Evolutionary conservation across 257 asterid genomes (phyloP).

Genomic region (Nicotiana paniculata): DNA sequence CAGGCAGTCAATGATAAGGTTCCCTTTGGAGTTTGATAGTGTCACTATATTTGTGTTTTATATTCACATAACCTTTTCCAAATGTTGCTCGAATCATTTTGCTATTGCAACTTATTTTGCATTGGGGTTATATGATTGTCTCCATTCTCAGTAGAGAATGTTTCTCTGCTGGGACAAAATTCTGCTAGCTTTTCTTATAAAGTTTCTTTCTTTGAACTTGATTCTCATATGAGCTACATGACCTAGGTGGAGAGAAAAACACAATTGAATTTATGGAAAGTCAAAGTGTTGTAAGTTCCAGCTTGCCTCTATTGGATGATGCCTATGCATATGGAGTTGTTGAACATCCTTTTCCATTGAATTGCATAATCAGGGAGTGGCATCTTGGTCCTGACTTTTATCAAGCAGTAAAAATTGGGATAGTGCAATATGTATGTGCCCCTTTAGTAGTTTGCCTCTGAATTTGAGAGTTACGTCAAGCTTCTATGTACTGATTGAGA

Average conservation of each 20-base stretch:
- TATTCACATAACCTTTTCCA: background rate
- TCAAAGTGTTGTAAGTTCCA: conserved; percentile 48
- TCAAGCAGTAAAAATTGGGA: conserved; percentile 92
- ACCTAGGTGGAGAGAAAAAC: conserved; percentile 85
- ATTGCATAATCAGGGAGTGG: conserved; percentile 68
- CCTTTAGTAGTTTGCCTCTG: conserved; percentile 14
- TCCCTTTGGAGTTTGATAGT: background rate
- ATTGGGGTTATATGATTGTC: background rate
- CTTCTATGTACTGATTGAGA: conserved; percentile 3
- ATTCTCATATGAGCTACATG: conserved; percentile 11
- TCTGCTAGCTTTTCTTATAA: background rate
- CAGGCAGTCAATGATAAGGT: background rate
- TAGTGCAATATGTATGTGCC: conserved; percentile 82
- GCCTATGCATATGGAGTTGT: conserved; percentile 94
- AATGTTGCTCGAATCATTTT: background rate
- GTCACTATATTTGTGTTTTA: background rate
- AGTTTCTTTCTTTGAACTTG: background rate
- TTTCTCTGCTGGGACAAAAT: background rate
- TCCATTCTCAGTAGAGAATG: background rate
- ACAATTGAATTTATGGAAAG: conserved; percentile 90
- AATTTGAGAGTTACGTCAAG: background rate
- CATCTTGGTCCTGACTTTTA: conserved; percentile 84
- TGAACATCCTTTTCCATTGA: conserved; percentile 91
- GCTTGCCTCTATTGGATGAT: conserved; percentile 81
- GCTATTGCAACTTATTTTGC: background rate